Conservation (phyloP, 306 rosid species). For the Quercus gilva region DNA sequence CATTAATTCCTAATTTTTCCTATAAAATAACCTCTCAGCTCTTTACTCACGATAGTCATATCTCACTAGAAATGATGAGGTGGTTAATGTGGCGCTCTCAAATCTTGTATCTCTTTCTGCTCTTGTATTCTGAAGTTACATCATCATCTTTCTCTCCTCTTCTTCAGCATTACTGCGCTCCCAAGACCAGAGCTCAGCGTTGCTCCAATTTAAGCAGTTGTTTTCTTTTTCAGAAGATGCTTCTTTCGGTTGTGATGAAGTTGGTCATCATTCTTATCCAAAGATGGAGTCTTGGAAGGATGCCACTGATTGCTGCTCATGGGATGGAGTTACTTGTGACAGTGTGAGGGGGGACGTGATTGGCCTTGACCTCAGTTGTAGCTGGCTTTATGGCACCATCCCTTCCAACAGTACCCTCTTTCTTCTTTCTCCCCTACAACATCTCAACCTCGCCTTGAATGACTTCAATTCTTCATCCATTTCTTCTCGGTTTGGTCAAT, state of each 20-base stretch:
- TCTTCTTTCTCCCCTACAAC: slow-evolving; percentile 11
- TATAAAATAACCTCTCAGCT: too few relatives aligned
- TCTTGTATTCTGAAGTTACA: too few relatives aligned
- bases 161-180: background rate
- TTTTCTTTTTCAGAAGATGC: too few relatives aligned
- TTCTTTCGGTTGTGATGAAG: too few relatives aligned
- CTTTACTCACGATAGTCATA: too few relatives aligned
- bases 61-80: too few relatives aligned
- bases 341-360: background rate
- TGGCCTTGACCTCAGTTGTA: slow-evolving; percentile 13
- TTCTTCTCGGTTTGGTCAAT: too few relatives aligned
- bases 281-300: background rate
- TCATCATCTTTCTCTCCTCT: background rate
- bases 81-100: too few relatives aligned
- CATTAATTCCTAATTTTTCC: too few relatives aligned
- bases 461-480: too few relatives aligned
- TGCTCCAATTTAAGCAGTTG: slow-evolving; percentile 14
- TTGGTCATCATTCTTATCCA: background rate
- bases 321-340: slow-evolving; percentile 21
- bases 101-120: too few relatives aligned
- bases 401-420: slow-evolving; percentile 10
- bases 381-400: background rate
- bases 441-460: background rate
- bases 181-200: slow-evolving; percentile 10
- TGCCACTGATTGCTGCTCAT: slow-evolving; percentile 8